These are phyloP conservation scores for Capsella bursapastoris DNA, from an alignment of 345 rosid species.

Conservation along the genomic window DNA sequence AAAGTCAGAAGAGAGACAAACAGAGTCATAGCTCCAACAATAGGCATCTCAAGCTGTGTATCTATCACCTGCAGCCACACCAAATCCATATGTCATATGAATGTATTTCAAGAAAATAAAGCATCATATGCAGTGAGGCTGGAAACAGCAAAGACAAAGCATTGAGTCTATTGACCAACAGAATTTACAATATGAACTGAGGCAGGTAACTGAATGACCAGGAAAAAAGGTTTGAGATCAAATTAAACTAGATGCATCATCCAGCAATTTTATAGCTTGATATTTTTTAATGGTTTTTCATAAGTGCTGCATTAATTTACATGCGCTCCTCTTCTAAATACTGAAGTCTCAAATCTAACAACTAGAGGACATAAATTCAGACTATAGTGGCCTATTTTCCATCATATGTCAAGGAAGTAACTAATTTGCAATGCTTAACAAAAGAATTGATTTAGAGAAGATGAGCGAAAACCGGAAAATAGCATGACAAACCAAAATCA, in stretches of 20 bases:
- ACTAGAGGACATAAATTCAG: conserved; percentile 13
- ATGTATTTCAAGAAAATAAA: conserved; percentile 18
- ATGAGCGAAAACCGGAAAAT: background rate
- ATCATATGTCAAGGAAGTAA: conserved; percentile 11
- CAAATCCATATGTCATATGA: conserved; percentile 22
- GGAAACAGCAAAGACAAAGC: conserved; percentile 13
- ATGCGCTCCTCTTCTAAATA: background rate
- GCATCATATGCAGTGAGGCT: conserved; percentile 7
- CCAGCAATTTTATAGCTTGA: conserved; percentile 16
- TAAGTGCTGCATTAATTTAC: conserved; percentile 5
- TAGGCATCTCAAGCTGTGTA: conserved; percentile 85
- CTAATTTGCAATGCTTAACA: conserved; percentile 10
- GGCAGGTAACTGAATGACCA: background rate
- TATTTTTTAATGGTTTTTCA: background rate
- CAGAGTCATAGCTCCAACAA: conserved; percentile 79
- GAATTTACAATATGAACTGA: conserved; percentile 14
- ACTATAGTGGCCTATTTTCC: conserved; percentile 5
- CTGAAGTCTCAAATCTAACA: conserved; percentile 12
- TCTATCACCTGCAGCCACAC: conserved; percentile 69
- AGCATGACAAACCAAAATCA: conserved; percentile 8
- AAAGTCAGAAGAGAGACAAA: conserved; percentile 88
- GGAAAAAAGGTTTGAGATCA: conserved; percentile 2
- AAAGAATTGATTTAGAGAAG: conserved; percentile 10
- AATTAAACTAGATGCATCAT: conserved; percentile 16
- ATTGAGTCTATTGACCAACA: conserved; percentile 12